Evolutionary conservation across 495 filamentous ascomycete species (phyloP), one percentile per base, ranked within the genome.

Genomic region (Lasiosphaeria ovina): DNA sequence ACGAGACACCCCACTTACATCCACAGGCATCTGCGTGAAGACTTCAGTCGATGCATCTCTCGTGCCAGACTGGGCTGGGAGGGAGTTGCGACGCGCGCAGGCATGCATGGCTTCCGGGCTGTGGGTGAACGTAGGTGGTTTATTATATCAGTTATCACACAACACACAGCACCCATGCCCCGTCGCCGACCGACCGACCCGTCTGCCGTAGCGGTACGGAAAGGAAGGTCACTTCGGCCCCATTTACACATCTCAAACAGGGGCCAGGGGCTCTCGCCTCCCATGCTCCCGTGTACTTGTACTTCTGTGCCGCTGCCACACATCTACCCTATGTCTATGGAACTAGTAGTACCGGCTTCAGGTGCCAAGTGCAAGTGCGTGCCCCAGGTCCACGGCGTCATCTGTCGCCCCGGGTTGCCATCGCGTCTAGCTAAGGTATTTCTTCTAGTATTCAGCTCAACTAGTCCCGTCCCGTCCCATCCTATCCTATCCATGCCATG

Each of bases 301-400:
- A 47, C 44, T 14, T 47, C 5, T n/a, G 6, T 9, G 16, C 44
- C 44, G 16, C 44, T 24, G 24, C 24, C 24, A 24, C 24, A 24
- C 24, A 24, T 24, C 24, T 24, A 24, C 24, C 24, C 24, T 24
- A 24, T 24, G 24, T 2, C 24, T 24, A 24, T 24, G 24, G 24
- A 24, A 24, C 24, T 24, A 24, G 24, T 24, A 24, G 24, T 24
- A 24, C 24, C 24, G 24, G 24, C 24, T 24, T 24, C 24, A 24
- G 24, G 24, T 24, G 24, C 24, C 24, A 24, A 24, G 24, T 24
- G 24, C 24, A 24, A 24, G 24, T 24, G 24, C 24, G 24, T 24
- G 24, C 24, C 44, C 44, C 44, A 47, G 44, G 44, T 64, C 57
- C 48, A 49, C 36, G 53, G 53, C 57, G 53, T 60, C 62, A 60